phyloP scores from a whole-genome alignment of 1,284 basidiomycete species.

The Puccinia triticina region DNA sequence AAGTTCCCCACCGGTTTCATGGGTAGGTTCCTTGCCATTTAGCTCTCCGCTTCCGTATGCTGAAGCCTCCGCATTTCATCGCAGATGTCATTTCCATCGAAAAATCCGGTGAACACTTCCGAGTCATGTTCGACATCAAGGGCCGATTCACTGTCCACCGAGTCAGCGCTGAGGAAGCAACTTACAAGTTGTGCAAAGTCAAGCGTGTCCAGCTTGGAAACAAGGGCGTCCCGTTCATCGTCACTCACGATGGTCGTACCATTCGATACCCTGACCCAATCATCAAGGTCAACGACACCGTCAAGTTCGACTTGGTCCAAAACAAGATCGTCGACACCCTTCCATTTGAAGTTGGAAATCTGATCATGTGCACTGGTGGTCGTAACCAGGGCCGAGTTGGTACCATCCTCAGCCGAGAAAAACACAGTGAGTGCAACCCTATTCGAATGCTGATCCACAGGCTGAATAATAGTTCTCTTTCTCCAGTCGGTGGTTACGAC shows the following conservation, averaged over 20 bases:
- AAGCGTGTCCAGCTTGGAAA: conserved; percentile 86
- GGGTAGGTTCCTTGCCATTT: conserved; percentile 67
- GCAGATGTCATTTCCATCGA: conserved; percentile 94
- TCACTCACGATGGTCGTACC: conserved; percentile 98
- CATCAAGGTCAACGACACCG: conserved; percentile 96
- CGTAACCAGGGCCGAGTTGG: conserved; percentile 99
- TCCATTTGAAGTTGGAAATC: conserved; percentile 96
- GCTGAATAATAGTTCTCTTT: neutral
- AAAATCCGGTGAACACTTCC: conserved; percentile 99
- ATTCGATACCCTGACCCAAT: conserved; percentile 98
- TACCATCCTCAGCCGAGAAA: conserved; percentile 92
- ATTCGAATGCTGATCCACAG: conserved; percentile 73
- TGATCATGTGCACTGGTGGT: conserved; percentile 96
- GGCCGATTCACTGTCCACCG: conserved; percentile 99
- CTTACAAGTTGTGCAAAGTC: conserved; percentile 98
- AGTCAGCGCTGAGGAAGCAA: conserved; percentile 95
- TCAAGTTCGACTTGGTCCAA: conserved; percentile 94
- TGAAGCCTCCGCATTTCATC: neutral
- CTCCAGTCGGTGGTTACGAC: conserved; percentile 48
- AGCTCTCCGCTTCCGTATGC: neutral
- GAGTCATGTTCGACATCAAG: conserved; percentile 98
- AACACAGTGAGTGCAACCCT: conserved; percentile 73
- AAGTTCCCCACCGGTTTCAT: conserved; percentile 97
- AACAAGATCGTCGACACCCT: conserved; percentile 92
- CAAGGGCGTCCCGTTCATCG: conserved; percentile 92